These are phyloP conservation scores for Coelastrella sp. DNA, from an alignment of 139 green algal species.

Conservation along the genomic window DNA sequence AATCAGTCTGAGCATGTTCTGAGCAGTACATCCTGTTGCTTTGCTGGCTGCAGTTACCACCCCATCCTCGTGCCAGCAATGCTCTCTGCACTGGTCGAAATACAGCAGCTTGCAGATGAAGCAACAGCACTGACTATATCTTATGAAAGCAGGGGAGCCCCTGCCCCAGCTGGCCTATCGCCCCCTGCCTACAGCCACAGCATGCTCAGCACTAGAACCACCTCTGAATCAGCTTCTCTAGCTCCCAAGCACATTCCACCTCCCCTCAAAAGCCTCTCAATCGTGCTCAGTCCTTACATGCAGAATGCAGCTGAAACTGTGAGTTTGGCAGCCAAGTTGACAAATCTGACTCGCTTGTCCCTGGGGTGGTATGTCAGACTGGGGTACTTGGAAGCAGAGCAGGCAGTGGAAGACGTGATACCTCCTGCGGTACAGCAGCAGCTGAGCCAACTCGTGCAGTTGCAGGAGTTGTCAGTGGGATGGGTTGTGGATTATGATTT, in stretches of 20 bases:
- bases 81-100: not conserved
- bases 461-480: not conserved
- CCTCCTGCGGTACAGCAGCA: not conserved
- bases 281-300: conserved; percentile 29
- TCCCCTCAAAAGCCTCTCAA: not conserved
- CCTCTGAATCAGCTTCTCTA: not conserved
- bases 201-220: not conserved
- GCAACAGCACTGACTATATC: not conserved
- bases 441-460: conserved; percentile 8
- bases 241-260: no score
- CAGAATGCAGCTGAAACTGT: not conserved
- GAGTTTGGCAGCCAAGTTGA: not conserved
- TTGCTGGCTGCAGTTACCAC: conserved; percentile 8
- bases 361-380: conserved; percentile 10
- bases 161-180: not conserved
- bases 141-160: not conserved
- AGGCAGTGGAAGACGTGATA: not conserved
- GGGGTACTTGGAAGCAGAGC: not conserved
- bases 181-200: not conserved
- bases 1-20: conserved; percentile 5
- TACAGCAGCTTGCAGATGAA: conserved; percentile 1
- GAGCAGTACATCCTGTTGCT: not conserved
- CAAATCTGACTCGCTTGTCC: not conserved
- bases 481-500: not conserved
- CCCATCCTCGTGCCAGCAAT: not conserved